Evolutionary conservation across 495 filamentous ascomycete species (phyloP).

Genomic region (Aspergillus leporis): DNA sequence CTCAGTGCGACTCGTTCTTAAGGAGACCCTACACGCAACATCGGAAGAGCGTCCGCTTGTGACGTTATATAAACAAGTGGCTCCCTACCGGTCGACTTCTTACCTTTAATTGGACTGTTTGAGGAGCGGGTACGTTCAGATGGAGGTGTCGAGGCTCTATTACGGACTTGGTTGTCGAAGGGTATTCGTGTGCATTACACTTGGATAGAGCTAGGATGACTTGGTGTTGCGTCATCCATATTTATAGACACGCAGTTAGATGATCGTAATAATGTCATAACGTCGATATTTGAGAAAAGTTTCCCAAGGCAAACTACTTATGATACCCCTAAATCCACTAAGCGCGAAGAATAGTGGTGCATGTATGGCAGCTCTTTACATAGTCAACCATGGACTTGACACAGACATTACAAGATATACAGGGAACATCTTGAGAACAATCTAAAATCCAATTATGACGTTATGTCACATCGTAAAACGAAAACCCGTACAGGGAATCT

Average conservation of each 20-base stretch:
- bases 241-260: neutral
- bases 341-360: neutral
- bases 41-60: neutral
- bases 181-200: neutral
- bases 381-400: neutral
- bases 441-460: constrained; percentile 3
- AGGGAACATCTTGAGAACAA: neutral
- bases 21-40: neutral
- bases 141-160: neutral
- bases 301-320: neutral
- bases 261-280: neutral
- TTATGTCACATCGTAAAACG: neutral
- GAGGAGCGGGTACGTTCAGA: neutral
- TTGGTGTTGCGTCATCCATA: neutral
- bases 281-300: neutral
- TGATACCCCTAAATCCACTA: neutral
- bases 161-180: neutral
- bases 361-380: neutral
- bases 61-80: neutral
- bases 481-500: constrained; percentile 12
- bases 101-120: neutral
- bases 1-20: neutral
- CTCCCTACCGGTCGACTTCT: neutral
- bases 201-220: neutral
- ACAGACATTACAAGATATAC: neutral